Evolutionary conservation across 129 eudicot species (phyloP).

Genomic region (Tagetes erecta): DNA sequence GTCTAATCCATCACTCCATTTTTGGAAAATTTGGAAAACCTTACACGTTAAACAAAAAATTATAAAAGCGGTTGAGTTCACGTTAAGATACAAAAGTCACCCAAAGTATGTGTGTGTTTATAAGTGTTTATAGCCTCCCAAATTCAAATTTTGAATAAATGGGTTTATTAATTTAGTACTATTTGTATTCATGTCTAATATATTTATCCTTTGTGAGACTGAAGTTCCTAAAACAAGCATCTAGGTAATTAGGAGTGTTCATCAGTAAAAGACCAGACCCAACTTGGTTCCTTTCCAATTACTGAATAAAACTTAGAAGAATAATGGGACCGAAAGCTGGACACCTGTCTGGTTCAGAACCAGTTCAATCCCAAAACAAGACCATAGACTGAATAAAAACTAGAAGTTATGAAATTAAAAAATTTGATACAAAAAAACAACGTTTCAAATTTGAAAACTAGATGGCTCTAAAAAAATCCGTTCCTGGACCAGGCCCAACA

Average conservation of each 20-base stretch:
- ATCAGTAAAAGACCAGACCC: background rate
- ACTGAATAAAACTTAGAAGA: background rate
- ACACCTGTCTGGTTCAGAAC: background rate
- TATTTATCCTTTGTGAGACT: background rate
- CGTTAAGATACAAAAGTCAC: background rate
- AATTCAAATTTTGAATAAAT: background rate
- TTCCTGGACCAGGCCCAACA: background rate
- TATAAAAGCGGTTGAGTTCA: background rate
- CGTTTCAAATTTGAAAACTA: background rate
- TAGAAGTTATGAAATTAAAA: background rate
- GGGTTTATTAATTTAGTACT: background rate
- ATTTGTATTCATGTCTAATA: background rate
- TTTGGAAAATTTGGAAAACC: constrained; percentile 70
- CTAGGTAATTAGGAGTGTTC: background rate
- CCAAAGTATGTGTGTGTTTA: background rate
- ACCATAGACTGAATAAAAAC: background rate
- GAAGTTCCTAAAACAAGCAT: background rate
- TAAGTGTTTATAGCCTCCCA: constrained; percentile 5
- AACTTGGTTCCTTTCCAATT: background rate
- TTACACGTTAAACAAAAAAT: constrained; percentile 22
- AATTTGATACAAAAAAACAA: background rate
- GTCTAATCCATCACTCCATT: constrained; percentile 59
- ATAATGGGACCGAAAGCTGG: background rate
- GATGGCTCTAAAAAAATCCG: background rate
- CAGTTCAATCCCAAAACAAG: background rate